A percentile compares a stretch with the other conserved stretches of the same genome.
phyloP scores from a whole-genome alignment of 768 basidiomycete species.

The Epithele typhae region DNA sequence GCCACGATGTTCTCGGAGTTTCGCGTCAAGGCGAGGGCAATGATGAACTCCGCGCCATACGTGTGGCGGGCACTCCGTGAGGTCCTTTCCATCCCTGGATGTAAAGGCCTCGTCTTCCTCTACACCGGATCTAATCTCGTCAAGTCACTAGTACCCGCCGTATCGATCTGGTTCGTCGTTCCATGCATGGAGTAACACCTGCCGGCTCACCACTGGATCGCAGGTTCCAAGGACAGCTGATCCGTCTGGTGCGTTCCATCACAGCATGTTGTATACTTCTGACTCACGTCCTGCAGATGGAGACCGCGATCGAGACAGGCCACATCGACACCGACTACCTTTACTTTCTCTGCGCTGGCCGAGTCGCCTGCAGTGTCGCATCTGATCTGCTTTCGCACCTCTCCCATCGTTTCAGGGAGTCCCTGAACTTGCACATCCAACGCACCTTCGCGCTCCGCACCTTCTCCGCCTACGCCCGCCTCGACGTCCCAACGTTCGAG shows the following conservation, averaged over 20 bases:
- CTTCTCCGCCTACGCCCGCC: slow-evolving; percentile 61
- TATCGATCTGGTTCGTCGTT: slow-evolving; percentile 19
- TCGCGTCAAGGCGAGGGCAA: slow-evolving; percentile 42
- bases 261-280: neutral
- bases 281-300: slow-evolving; percentile 34
- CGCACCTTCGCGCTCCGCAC: slow-evolving; percentile 55
- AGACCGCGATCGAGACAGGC: slow-evolving; percentile 58
- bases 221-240: neutral
- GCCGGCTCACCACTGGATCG: too few species aligned
- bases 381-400: slow-evolving; percentile 18
- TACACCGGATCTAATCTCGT: slow-evolving; percentile 43
- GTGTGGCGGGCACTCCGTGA: slow-evolving; percentile 64
- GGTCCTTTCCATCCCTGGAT: slow-evolving; percentile 45
- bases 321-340: slow-evolving; percentile 52
- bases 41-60: slow-evolving; percentile 43
- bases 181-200: too few species aligned
- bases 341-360: slow-evolving; percentile 47
- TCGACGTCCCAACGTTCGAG: slow-evolving; percentile 71
- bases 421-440: slow-evolving; percentile 38
- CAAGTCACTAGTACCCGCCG: slow-evolving; percentile 51
- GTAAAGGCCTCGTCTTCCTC: slow-evolving; percentile 40
- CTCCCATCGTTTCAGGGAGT: slow-evolving; percentile 15
- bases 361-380: slow-evolving; percentile 45
- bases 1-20: slow-evolving; percentile 24
- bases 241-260: neutral